These are phyloP conservation scores for Vitis hybrid DNA, from an alignment of 177 flowering plant genomes.

Conservation along the genomic window DNA sequence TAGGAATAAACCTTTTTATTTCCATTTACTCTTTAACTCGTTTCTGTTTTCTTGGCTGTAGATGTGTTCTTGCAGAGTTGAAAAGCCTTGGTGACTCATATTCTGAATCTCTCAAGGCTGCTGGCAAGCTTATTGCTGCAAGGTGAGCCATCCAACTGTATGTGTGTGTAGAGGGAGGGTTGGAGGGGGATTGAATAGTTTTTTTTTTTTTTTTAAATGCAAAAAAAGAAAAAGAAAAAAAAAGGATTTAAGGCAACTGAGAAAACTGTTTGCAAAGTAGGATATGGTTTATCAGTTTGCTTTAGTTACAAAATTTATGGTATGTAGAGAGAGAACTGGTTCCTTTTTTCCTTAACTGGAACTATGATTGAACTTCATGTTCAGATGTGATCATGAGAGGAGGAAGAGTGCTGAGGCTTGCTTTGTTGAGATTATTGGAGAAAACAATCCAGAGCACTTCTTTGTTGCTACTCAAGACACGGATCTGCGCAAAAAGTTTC, in stretches of 20 bases:
- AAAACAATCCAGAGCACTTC: constrained; percentile 78
- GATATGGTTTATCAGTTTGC: no score
- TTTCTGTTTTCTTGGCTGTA: constrained; percentile 15
- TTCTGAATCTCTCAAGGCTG: constrained; percentile 47
- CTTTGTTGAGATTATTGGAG: constrained; percentile 68
- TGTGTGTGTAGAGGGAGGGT: neutral
- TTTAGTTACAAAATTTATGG: no score
- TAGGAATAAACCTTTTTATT: neutral
- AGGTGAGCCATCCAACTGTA: constrained; percentile 40
- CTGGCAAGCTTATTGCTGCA: constrained; percentile 49
- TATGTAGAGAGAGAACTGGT: no score
- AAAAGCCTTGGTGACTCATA: constrained; percentile 53
- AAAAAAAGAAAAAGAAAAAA: no score
- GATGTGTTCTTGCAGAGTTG: constrained; percentile 75
- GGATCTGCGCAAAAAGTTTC: constrained; percentile 60
- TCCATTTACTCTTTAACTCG: neutral
- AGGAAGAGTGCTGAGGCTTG: constrained; percentile 61
- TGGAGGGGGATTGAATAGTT: no score
- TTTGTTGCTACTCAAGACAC: constrained; percentile 82
- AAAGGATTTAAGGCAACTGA: no score
- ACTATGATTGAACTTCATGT: constrained; percentile 3
- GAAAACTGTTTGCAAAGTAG: no score
- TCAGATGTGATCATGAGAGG: constrained; percentile 81
- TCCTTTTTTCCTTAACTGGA: neutral
- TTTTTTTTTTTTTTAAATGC: no score